Evolutionary conservation across 2,329 filamentous ascomycete genomes (phyloP).

Genomic region (Colletotrichum spaethianum): DNA sequence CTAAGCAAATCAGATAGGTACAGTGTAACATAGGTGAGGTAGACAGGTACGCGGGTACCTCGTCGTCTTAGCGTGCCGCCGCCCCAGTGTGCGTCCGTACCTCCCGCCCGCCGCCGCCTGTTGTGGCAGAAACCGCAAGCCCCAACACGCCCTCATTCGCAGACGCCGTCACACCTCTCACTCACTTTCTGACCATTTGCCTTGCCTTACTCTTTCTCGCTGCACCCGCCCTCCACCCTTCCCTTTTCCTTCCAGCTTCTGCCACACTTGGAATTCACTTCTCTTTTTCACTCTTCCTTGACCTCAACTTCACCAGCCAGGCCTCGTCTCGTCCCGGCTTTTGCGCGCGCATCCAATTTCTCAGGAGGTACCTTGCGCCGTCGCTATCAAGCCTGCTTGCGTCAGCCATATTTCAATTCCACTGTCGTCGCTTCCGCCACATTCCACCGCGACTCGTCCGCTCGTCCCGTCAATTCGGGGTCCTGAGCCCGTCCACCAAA

Average conservation of each 20-base stretch:
- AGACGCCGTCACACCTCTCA: constrained; percentile 31
- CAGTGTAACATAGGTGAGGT: background rate
- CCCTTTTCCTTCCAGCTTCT: constrained; percentile 41
- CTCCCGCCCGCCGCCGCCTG: constrained; percentile 25
- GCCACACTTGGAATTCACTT: constrained; percentile 40
- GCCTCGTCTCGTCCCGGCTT: constrained; percentile 5
- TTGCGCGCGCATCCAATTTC: constrained; percentile 15
- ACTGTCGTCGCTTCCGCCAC: constrained; percentile 32
- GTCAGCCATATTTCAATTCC: constrained; percentile 31
- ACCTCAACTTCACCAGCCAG: constrained; percentile 23
- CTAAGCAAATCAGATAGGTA: background rate
- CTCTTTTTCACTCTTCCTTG: constrained; percentile 32
- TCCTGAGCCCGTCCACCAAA: constrained; percentile 32
- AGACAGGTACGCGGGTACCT: constrained; percentile 6
- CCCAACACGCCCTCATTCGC: constrained; percentile 29
- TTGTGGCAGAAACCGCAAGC: constrained; percentile 36
- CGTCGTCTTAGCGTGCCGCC: constrained; percentile 2
- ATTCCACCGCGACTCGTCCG: constrained; percentile 39
- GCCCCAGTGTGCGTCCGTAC: constrained; percentile 31
- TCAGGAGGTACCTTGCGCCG: background rate
- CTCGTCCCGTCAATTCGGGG: constrained; percentile 41
- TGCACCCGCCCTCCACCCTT: constrained; percentile 39
- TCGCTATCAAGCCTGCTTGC: constrained; percentile 11
- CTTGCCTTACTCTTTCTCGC: constrained; percentile 25
- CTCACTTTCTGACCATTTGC: constrained; percentile 29